Evolutionary conservation across 2,329 filamentous ascomycete genomes (phyloP).

Genomic region (Hirsutella rhossiliensis): DNA sequence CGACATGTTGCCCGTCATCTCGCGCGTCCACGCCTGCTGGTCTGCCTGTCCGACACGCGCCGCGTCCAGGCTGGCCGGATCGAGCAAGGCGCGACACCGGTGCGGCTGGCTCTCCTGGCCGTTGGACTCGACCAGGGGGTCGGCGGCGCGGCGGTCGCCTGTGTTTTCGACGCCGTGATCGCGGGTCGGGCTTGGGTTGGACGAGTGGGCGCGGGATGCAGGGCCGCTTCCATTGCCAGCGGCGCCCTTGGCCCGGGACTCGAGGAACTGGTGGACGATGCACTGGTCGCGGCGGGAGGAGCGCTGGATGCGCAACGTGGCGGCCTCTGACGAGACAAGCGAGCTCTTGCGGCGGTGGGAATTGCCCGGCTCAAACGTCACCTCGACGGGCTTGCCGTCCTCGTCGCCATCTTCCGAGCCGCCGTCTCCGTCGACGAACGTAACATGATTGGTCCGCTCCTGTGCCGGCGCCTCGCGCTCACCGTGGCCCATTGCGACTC

Average conservation of each 20-base stretch:
- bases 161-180: background rate
- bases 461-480: slow-evolving; percentile 9
- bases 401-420: slow-evolving; percentile 37
- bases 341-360: slow-evolving; percentile 56
- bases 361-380: slow-evolving; percentile 49
- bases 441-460: slow-evolving; percentile 5
- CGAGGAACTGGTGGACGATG: slow-evolving; percentile 53
- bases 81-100: slow-evolving; percentile 20
- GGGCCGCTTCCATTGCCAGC: slow-evolving; percentile 11
- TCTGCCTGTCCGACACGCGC: slow-evolving; percentile 40
- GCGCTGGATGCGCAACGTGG: slow-evolving; percentile 17
- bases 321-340: slow-evolving; percentile 39
- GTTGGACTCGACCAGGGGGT: slow-evolving; percentile 6
- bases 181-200: background rate
- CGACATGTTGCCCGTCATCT: slow-evolving; percentile 31
- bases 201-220: background rate
- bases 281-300: slow-evolving; percentile 37
- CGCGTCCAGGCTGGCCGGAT: slow-evolving; percentile 26
- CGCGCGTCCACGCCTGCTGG: slow-evolving; percentile 40
- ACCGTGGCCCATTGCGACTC: background rate
- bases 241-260: slow-evolving; percentile 24
- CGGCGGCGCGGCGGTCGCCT: background rate
- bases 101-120: slow-evolving; percentile 2
- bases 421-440: slow-evolving; percentile 14
- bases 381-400: slow-evolving; percentile 35